A percentile compares a stretch with the other conserved stretches of the same genome.
Conservation (phyloP, 2,329 filamentous ascomycete genomes). For the Alternaria longipes region DNA sequence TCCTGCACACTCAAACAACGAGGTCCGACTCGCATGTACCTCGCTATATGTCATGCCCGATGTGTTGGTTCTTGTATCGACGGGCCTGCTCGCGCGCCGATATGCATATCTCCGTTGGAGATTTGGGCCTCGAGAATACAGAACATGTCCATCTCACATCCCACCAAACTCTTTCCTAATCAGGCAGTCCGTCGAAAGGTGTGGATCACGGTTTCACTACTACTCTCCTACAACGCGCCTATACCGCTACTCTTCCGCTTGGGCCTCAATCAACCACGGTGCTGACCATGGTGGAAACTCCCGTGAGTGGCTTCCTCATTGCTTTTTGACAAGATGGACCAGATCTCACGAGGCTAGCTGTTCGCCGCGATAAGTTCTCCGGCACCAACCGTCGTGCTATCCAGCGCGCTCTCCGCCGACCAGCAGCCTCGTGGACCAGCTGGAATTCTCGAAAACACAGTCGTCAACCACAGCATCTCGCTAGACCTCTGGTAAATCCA, state of each 20-base stretch:
- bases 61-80: too few species aligned
- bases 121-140: too few species aligned
- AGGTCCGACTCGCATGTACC: too few species aligned
- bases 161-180: not conserved
- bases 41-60: too few species aligned
- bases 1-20: too few species aligned
- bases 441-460: not conserved
- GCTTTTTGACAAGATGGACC: not conserved
- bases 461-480: not conserved
- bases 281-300: not conserved
- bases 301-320: not conserved
- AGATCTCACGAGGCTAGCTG: not conserved
- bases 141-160: not conserved
- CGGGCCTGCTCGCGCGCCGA: not conserved
- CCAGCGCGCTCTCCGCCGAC: not conserved
- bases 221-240: not conserved
- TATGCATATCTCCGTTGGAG: not conserved
- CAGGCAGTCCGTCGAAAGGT: not conserved
- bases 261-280: not conserved
- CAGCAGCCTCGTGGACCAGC: not conserved
- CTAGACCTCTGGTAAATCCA: too few species aligned
- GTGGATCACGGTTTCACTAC: not conserved
- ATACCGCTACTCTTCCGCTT: not conserved
- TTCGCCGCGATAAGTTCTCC: not conserved
- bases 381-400: not conserved